These are phyloP conservation scores for Plasmodium malariae DNA, from an alignment of 169 alveolate genomes.

Conservation along the genomic window DNA sequence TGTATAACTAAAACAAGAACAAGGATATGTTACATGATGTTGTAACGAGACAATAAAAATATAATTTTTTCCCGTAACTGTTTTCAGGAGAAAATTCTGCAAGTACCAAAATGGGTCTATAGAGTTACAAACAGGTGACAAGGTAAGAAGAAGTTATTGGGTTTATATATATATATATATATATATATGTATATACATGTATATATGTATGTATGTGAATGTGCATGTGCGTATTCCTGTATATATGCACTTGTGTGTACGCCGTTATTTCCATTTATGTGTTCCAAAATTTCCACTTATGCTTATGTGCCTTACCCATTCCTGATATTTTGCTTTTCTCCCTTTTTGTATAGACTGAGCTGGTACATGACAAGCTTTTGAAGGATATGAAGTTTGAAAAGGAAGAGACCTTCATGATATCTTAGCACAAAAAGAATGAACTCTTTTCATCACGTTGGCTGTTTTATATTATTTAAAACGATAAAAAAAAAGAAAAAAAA, in stretches of 20 bases:
- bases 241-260: no score
- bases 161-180: neutral
- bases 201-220: no score
- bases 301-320: neutral
- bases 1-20: neutral
- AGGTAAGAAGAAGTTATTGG: slow-evolving; percentile 11
- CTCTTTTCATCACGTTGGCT: no score
- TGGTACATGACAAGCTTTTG: slow-evolving; percentile 45
- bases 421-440: neutral
- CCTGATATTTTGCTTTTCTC: neutral
- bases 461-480: no score
- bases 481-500: no score
- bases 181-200: no score
- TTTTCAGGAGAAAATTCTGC: slow-evolving; percentile 60
- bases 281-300: neutral
- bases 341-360: slow-evolving; percentile 13
- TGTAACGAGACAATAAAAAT: neutral
- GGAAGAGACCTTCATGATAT: slow-evolving; percentile 60
- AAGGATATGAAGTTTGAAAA: slow-evolving; percentile 61
- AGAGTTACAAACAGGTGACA: slow-evolving; percentile 50
- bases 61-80: neutral
- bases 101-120: slow-evolving; percentile 66
- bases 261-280: neutral
- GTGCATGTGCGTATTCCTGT: no score
- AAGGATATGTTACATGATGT: neutral